Evolutionary conservation across 78 protist genomes (phyloP), one percentile per base, ranked within the genome.

Genomic region (Chrysochromulina tobinii): DNA sequence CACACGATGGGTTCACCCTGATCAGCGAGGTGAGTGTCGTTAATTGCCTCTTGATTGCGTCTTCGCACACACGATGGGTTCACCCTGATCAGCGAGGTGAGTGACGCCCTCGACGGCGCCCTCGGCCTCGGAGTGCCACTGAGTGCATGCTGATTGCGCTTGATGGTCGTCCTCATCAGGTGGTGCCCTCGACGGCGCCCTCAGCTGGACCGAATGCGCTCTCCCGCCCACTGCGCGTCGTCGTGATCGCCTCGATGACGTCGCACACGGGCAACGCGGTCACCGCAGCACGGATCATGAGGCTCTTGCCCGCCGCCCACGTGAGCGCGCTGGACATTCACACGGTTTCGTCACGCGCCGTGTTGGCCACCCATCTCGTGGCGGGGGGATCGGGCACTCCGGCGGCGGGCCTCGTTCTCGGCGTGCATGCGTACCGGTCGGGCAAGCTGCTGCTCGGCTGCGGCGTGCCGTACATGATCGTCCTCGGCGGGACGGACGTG

Each of bases 401-500:
- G 9, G 48, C 72, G 18, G 72, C 72, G 72, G n/a, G 18, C 17
- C 83, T 75, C 23, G 83, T 75, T 11, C 14, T 75, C 83, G 83
- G 83, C 57, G 14, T 75, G 12, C 83, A 75, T 57, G 83, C 83
- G 23, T 75, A 75, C 21, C 83, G 83, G 58, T 2, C 27, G 58
- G 83, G 83, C 58, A 9, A 57, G 83, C 83, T 75, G 83, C 51
- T 75, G 58, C 25, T 75, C 83, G 58, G 83, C 27, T 50, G 18
- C 12, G 25, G 25, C 57, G 83, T 75, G 25, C 83, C 83, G 12
- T 75, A 14, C 57, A 58, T 75, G 57, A 38, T 75, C 83, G 57
- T 75, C 59, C 83, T 75, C 83, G 83, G 83, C 54, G 83, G 83
- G 12, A 75, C 83, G 12, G 83, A 75, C 83, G 15, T 75, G 27